phyloP scores from a whole-genome alignment of 2,329 filamentous ascomycete genomes.

The Fusarium azukiicola region DNA sequence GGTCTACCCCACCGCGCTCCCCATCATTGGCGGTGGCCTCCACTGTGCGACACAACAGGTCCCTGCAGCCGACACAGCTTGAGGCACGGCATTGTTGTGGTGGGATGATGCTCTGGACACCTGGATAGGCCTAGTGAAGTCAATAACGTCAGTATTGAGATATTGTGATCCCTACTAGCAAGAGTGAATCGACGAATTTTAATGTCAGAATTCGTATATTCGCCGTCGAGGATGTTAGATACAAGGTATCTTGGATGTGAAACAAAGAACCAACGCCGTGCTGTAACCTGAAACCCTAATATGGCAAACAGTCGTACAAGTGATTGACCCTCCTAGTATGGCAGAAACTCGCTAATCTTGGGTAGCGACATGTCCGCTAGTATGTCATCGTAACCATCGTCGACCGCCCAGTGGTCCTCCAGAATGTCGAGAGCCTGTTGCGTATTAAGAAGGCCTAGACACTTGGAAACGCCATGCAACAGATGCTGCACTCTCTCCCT shows the following conservation, averaged over 20 bases:
- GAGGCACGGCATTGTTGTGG: not conserved
- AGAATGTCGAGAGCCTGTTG: conserved; percentile 42
- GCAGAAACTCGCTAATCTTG: conserved; percentile 37
- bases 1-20: no score
- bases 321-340: conserved; percentile 20
- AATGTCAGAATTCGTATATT: not conserved
- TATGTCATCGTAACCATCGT: conserved; percentile 35
- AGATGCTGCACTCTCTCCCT: conserved; percentile 36
- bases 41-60: conserved; percentile 38
- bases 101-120: not conserved
- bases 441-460: conserved; percentile 37
- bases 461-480: conserved; percentile 37
- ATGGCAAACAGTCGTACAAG: not conserved
- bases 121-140: not conserved
- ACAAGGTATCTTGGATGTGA: not conserved
- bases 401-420: conserved; percentile 36
- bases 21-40: conserved; percentile 25
- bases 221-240: not conserved
- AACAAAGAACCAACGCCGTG: not conserved
- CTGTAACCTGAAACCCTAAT: not conserved
- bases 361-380: conserved; percentile 38
- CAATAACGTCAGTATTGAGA: not conserved
- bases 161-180: not conserved
- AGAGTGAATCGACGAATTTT: not conserved
- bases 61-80: not conserved